phyloP scores from a whole-genome alignment of 176 grass and related monocot genomes.

The Hordeum vulgare region DNA sequence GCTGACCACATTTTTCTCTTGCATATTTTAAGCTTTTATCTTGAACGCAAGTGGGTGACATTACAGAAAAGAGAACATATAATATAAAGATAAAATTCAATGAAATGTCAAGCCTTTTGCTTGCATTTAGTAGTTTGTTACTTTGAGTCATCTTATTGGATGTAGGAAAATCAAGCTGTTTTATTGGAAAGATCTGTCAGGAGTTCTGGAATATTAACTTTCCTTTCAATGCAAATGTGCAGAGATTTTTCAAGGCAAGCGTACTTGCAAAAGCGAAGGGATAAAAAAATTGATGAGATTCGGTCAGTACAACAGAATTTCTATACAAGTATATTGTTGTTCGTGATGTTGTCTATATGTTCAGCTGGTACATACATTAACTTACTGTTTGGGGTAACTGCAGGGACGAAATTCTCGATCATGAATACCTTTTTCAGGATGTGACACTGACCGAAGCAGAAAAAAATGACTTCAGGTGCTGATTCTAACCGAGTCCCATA shows the following conservation, averaged over 20 bases:
- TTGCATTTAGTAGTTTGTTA: constrained; percentile 8
- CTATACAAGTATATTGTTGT: constrained; percentile 13
- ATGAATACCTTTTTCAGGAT: constrained; percentile 81
- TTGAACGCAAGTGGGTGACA: background rate
- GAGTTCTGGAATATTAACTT: background rate
- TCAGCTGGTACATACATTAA: constrained; percentile 3
- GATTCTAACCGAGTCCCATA: background rate
- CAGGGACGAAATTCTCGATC: constrained; percentile 88
- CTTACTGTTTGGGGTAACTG: constrained; percentile 9
- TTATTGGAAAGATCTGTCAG: background rate
- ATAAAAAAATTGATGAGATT: constrained; percentile 90
- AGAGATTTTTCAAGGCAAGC: constrained; percentile 86
- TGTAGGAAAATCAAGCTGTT: background rate
- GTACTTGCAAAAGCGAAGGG: constrained; percentile 79
- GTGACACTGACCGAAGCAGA: constrained; percentile 79
- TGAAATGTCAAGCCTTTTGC: background rate
- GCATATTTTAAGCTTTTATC: constrained; percentile 3
- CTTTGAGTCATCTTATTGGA: background rate
- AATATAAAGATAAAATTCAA: background rate
- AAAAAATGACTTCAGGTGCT: constrained; percentile 71
- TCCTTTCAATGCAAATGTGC: constrained; percentile 22
- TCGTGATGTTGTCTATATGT: constrained; percentile 1
- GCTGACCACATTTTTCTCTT: background rate
- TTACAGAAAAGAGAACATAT: background rate
- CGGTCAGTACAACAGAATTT: constrained; percentile 41